phyloP scores from a whole-genome alignment of 305 asterid genomes.

The Plantago coronopus region DNA sequence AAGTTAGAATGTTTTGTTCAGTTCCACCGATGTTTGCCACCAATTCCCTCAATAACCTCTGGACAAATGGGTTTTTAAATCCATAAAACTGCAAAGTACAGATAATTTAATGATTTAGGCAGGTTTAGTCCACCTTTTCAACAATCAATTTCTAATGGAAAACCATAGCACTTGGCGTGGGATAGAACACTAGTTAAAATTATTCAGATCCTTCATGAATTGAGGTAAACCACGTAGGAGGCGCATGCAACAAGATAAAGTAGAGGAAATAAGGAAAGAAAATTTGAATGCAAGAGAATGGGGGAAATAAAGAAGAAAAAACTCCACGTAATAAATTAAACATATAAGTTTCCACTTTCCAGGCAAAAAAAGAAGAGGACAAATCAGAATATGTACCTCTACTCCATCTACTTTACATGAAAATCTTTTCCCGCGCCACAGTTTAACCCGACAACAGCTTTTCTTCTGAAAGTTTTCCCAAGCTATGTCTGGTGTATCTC shows the following conservation, averaged over 20 bases:
- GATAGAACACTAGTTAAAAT: background rate
- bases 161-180: background rate
- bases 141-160: background rate
- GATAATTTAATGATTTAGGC: constrained; percentile 10
- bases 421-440: constrained; percentile 75
- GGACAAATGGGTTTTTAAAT: constrained; percentile 81
- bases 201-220: no score
- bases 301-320: no score
- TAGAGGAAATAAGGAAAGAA: background rate
- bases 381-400: constrained; percentile 47
- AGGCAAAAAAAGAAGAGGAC: no score
- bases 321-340: no score
- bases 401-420: constrained; percentile 82
- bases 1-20: constrained; percentile 37
- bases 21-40: constrained; percentile 63
- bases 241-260: background rate
- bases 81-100: constrained; percentile 73
- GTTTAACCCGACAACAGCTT: constrained; percentile 50
- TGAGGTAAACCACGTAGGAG: no score
- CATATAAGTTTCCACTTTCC: no score
- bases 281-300: constrained; percentile 6
- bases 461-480: constrained; percentile 87
- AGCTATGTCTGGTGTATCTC: constrained; percentile 88
- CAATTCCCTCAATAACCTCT: constrained; percentile 79
- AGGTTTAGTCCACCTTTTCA: background rate